Base-by-base conservation (phyloP, 75 land plant species). In the Picea sitchensis region DNA sequence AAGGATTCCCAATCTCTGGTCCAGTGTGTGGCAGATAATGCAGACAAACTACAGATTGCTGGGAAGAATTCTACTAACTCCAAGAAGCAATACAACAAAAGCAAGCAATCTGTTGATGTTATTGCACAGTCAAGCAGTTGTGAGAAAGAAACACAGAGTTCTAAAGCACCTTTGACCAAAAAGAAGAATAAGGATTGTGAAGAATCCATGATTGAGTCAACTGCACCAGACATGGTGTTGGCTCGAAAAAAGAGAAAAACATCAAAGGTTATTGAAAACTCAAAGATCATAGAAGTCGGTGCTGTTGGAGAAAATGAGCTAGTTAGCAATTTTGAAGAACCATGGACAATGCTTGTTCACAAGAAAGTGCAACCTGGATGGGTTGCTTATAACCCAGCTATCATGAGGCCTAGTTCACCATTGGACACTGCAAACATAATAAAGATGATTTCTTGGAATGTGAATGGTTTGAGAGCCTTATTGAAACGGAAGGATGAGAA, bases 361-460 rank as follows among this genome's bases (percentile, higher is more conserved):
- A 94, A 94, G 85, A 96, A 91, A 72, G 90, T 91, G 26, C 87
- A 92, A 65, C 62, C 80, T 61, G 92, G 83, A 9, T 96, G 99
- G 99, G 59, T 90, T 82, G 78, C 97, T 36, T 96, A 96, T 83
- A 92, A 94, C 80, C 99, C 99, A 36, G 60, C 47, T 56, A 87
- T 82, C 17, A 94, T 92, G 94, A 86, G 99, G 76, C 89, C 90
- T 18, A 78, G 60, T 75, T 85, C 87, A 59, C 83, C 73, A 72
- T 12, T 83, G 6, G 58, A 36, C 30, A 87, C 47, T 60, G 82
- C 79, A 59, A 86, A 84, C 20, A 76, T n/a, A 64, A 57, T 94
- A 84, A 94, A 92, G 80, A 67, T 96, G 34, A 59, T 96, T 57
- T 96, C 99, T 41, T 96, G 99, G 97, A 96, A 96, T 83, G 99